phyloP scores from a whole-genome alignment of 257 asterid genomes.

The Ballota nigra region DNA sequence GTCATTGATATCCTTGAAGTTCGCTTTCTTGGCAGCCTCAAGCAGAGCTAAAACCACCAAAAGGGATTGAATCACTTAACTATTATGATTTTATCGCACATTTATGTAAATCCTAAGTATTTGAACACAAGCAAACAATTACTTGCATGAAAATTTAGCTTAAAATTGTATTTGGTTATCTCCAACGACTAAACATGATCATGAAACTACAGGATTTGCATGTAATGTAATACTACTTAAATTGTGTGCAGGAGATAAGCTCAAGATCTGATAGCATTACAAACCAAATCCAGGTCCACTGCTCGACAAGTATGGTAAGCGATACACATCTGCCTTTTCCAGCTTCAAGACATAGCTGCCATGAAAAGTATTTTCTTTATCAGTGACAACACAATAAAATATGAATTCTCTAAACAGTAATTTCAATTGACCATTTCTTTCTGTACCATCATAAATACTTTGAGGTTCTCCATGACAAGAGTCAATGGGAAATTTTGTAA shows the following conservation, averaged over 20 bases:
- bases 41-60: conserved; percentile 66
- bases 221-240: background rate
- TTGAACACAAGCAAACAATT: conserved; percentile 10
- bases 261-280: conserved; percentile 27
- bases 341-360: conserved; percentile 88
- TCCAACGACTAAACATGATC: background rate
- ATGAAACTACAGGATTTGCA: background rate
- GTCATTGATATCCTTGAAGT: conserved; percentile 58
- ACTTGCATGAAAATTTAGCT: background rate
- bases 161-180: background rate
- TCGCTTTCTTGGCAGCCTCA: conserved; percentile 73
- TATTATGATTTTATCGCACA: background rate
- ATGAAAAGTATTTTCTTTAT: conserved; percentile 21
- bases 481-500: too few species aligned
- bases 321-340: conserved; percentile 97
- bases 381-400: conserved; percentile 25
- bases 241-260: conserved; percentile 1
- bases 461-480: background rate
- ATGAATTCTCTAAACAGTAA: conserved; percentile 3
- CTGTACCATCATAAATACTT: background rate
- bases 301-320: conserved; percentile 89
- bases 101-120: background rate
- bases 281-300: conserved; percentile 96
- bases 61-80: background rate
- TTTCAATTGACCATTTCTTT: background rate